A percentile compares a stretch with the other conserved stretches of the same genome.
phyloP scores from a whole-genome alignment of 352 stramenopile species.

The Phytophthora cryptogea region DNA sequence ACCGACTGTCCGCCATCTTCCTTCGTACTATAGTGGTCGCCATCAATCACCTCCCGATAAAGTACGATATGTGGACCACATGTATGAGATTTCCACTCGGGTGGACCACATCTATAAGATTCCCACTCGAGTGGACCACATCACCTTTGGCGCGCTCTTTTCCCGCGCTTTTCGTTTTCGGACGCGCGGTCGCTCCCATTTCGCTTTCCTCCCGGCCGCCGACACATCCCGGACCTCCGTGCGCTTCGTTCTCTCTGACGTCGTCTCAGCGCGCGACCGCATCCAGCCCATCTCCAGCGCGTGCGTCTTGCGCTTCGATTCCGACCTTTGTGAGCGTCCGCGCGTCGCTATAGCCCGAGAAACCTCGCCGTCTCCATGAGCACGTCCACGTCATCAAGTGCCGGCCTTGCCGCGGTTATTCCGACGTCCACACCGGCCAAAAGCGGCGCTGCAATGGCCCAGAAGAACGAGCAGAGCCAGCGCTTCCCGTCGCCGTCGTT shows the following conservation, averaged over 20 bases:
- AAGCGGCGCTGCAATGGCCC: not conserved
- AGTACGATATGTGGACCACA: not conserved
- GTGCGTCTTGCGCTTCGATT: not conserved
- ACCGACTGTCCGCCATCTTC: constrained; percentile 48
- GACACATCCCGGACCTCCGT: not conserved
- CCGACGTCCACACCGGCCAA: constrained; percentile 19
- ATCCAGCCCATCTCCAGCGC: not conserved
- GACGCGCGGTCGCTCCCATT: too few relatives aligned
- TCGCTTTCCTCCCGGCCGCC: not conserved
- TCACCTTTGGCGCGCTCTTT: too few relatives aligned
- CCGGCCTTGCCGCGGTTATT: constrained; percentile 3
- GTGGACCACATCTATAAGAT: too few relatives aligned
- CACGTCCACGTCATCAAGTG: constrained; percentile 9
- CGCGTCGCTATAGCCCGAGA: constrained; percentile 10
- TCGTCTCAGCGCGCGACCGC: not conserved
- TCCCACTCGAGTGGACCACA: too few relatives aligned
- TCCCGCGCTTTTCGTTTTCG: too few relatives aligned
- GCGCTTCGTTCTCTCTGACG: not conserved
- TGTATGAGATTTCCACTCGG: too few relatives aligned
- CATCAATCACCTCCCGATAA: not conserved
- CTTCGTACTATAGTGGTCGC: not conserved
- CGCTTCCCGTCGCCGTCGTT: constrained; percentile 43
- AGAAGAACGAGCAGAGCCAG: not conserved
- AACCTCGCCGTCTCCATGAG: constrained; percentile 13
- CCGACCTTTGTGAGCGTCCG: not conserved